Evolutionary conservation across 2,329 filamentous ascomycete genomes (phyloP).

Genomic region (Penicillium sp.): DNA sequence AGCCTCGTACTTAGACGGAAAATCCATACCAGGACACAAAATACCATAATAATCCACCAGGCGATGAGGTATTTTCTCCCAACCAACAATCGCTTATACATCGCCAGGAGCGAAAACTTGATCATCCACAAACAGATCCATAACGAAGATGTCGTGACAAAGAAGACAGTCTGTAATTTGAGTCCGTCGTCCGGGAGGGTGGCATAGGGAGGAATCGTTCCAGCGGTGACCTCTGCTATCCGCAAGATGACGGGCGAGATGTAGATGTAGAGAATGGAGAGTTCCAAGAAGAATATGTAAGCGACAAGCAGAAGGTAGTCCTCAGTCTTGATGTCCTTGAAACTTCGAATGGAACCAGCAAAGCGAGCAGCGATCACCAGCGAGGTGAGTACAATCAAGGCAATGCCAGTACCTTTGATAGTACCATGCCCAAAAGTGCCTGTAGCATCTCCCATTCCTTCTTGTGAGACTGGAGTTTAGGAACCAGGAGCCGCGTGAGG

Average conservation of each 20-base stretch:
- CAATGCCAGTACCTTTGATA: slow-evolving; percentile 16
- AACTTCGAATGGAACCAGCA: slow-evolving; percentile 12
- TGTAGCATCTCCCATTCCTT: slow-evolving; percentile 2
- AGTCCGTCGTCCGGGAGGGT: slow-evolving; percentile 32
- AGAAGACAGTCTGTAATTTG: slow-evolving; percentile 39
- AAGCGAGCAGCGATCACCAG: slow-evolving; percentile 16
- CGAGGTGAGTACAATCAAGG: slow-evolving; percentile 20
- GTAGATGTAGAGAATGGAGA: slow-evolving; percentile 36
- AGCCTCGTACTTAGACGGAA: slow-evolving; percentile 5
- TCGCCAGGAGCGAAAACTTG: slow-evolving; percentile 41
- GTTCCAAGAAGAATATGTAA: slow-evolving; percentile 28
- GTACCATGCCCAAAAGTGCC: slow-evolving; percentile 7
- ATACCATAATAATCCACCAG: slow-evolving; percentile 37
- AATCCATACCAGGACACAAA: slow-evolving; percentile 31
- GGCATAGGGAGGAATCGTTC: slow-evolving; percentile 25
- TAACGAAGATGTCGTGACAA: slow-evolving; percentile 38
- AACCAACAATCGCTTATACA: slow-evolving; percentile 39
- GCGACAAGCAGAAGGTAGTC: slow-evolving; percentile 29
- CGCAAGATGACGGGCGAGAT: slow-evolving; percentile 36
- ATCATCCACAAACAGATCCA: slow-evolving; percentile 43
- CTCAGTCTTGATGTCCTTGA: slow-evolving; percentile 24
- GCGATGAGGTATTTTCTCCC: slow-evolving; percentile 34
- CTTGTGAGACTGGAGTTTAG: background rate
- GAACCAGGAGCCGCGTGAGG: background rate
- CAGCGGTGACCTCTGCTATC: slow-evolving; percentile 25